These are phyloP conservation scores for Phascolomyces articulosus DNA, from an alignment of 371 early-diverging fungal species.

Conservation along the genomic window DNA sequence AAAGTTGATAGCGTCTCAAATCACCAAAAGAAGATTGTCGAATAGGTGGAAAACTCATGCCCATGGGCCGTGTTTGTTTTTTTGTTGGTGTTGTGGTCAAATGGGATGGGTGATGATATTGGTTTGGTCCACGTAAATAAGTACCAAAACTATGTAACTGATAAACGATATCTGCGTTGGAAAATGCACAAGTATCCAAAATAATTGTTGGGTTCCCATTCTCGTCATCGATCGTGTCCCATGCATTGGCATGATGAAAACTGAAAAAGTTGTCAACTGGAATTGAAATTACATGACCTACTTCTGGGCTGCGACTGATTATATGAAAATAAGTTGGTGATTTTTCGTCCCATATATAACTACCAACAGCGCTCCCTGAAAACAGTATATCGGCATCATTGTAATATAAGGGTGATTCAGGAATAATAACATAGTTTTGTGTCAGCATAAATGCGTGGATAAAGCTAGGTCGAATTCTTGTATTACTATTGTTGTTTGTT, in stretches of 20 bases:
- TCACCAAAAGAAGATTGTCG: slow-evolving; percentile 34
- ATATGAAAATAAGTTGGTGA: slow-evolving; percentile 52
- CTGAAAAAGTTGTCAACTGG: slow-evolving; percentile 48
- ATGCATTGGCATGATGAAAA: slow-evolving; percentile 60
- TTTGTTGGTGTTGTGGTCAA: slow-evolving; percentile 17
- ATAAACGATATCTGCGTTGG: slow-evolving; percentile 36
- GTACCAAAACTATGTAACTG: slow-evolving; percentile 37
- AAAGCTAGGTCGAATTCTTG: slow-evolving; percentile 26
- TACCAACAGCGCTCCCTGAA: slow-evolving; percentile 40
- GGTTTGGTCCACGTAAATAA: slow-evolving; percentile 10
- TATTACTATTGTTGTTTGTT: neutral
- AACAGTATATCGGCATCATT: slow-evolving; percentile 43
- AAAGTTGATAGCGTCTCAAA: slow-evolving; percentile 27
- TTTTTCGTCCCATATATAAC: slow-evolving; percentile 40
- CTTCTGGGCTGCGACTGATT: slow-evolving; percentile 35
- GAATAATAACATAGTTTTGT: slow-evolving; percentile 58
- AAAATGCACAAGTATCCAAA: slow-evolving; percentile 36
- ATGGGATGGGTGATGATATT: neutral
- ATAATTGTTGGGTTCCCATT: slow-evolving; percentile 26
- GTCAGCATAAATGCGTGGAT: slow-evolving; percentile 50
- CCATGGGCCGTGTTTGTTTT: slow-evolving; percentile 4
- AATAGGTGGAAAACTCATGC: slow-evolving; percentile 20
- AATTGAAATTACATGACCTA: slow-evolving; percentile 52
- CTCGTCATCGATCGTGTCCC: slow-evolving; percentile 37
- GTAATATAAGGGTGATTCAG: slow-evolving; percentile 53